Percentiles rank a stretch among this genome's conserved stretches.
Conservation (phyloP, 2,329 filamentous ascomycete genomes). For the Nannizziopsis arthrosporioides region DNA sequence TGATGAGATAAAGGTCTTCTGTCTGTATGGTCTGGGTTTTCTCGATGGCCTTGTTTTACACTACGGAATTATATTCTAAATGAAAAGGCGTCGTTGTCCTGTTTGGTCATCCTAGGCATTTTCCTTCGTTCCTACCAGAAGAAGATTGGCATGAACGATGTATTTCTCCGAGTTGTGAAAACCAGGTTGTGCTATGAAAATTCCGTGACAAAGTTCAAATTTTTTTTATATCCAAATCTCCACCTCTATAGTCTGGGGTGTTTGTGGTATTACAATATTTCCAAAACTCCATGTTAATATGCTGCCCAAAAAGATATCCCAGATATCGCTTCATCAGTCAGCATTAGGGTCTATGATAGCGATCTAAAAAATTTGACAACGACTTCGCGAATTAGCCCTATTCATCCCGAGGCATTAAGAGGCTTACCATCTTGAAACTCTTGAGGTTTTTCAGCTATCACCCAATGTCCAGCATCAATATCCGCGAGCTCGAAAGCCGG, state of each 20-base stretch:
- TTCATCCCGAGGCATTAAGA: constrained; percentile 1
- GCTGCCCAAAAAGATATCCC: too few species aligned
- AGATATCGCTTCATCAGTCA: too few species aligned
- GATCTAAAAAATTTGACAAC: constrained; percentile 9
- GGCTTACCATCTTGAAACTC: constrained; percentile 61
- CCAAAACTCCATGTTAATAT: too few species aligned
- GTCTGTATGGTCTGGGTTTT: constrained; percentile 10
- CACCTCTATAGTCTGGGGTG: neutral
- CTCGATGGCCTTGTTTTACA: constrained; percentile 9
- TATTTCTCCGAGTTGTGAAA: constrained; percentile 11
- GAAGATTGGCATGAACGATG: constrained; percentile 5
- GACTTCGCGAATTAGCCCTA: constrained; percentile 1
- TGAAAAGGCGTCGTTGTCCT: constrained; percentile 11
- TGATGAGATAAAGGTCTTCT: constrained; percentile 11
- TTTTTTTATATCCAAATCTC: neutral
- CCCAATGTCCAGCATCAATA: constrained; percentile 72
- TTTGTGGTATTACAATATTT: too few species aligned
- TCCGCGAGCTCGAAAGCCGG: constrained; percentile 62
- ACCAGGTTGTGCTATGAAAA: constrained; percentile 7
- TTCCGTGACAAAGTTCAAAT: constrained; percentile 7
- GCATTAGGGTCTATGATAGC: neutral
- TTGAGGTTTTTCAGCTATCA: constrained; percentile 78
- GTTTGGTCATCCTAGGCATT: constrained; percentile 2
- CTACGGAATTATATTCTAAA: constrained; percentile 12
- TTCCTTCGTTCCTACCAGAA: neutral